Conservation (phyloP, 2,329 filamentous ascomycete species). For the Geosmithia flava region DNA sequence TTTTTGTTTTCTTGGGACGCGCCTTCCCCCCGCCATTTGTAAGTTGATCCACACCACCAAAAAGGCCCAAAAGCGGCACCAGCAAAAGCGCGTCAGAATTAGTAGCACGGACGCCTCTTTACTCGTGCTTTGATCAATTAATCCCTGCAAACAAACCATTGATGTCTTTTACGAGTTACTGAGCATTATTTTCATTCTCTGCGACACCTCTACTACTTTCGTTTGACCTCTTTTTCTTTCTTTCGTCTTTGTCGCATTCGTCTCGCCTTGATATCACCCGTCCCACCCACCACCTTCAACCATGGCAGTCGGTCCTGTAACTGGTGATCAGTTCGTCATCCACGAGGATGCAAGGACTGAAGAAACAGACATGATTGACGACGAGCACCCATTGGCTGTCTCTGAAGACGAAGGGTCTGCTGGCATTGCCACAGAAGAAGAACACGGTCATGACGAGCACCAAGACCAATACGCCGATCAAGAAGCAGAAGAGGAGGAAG, state of each 20-base stretch:
- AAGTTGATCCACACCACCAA: background rate
- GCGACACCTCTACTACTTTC: background rate
- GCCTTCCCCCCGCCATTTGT: conserved; percentile 4
- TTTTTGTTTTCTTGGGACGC: conserved; percentile 12
- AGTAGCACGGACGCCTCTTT: background rate
- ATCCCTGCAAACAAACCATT: conserved; percentile 4
- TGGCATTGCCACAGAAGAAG: conserved; percentile 4
- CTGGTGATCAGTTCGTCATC: conserved; percentile 28
- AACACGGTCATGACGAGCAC: conserved; percentile 2
- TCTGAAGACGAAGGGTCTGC: conserved; percentile 12
- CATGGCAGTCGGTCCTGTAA: background rate
- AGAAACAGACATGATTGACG: conserved; percentile 36
- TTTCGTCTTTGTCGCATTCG: background rate
- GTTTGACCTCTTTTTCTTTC: background rate
- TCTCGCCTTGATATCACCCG: background rate
- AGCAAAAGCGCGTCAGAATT: background rate
- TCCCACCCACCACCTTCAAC: background rate
- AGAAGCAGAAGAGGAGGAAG: conserved; percentile 19
- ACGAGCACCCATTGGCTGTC: conserved; percentile 17
- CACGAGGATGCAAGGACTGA: conserved; percentile 36
- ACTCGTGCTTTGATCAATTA: background rate
- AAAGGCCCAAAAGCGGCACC: background rate
- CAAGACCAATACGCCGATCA: conserved; percentile 14
- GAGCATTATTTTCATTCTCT: background rate
- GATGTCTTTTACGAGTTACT: background rate